Conservation (phyloP, 345 rosid species). For the Eutrema heterophyllum region DNA sequence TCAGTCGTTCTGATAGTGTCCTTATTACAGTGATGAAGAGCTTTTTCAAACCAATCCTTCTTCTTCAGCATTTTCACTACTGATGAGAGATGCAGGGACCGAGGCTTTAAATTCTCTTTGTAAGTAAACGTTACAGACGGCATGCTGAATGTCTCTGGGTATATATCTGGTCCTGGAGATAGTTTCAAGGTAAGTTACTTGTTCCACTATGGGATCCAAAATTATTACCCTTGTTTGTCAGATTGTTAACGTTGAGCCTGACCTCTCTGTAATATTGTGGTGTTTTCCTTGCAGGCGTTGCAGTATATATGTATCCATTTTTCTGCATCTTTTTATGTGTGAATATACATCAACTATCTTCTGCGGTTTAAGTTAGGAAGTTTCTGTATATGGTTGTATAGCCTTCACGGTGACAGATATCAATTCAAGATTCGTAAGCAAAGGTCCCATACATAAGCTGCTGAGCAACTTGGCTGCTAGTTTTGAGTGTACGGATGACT, state of each 20-base stretch:
- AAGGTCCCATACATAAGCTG: conserved; percentile 83
- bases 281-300: conserved; percentile 60
- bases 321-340: conserved; percentile 21
- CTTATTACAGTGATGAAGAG: conserved; percentile 60
- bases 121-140: conserved; percentile 49
- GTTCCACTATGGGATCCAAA: not conserved
- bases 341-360: conserved; percentile 2
- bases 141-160: conserved; percentile 56
- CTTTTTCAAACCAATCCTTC: conserved; percentile 52
- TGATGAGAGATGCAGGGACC: conserved; percentile 62
- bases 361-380: not conserved
- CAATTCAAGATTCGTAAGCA: conserved; percentile 71
- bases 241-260: conserved; percentile 7
- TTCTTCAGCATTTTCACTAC: conserved; percentile 53
- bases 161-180: conserved; percentile 55
- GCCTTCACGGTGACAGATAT: conserved; percentile 78
- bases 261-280: conserved; percentile 11
- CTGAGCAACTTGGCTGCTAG: conserved; percentile 56
- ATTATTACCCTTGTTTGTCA: conserved; percentile 1
- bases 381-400: conserved; percentile 34
- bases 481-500: conserved; percentile 43
- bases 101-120: conserved; percentile 43
- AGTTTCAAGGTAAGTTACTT: conserved; percentile 55
- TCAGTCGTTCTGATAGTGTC: conserved; percentile 17
- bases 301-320: conserved; percentile 86